Percentiles rank a stretch among this genome's conserved stretches.
Conservation (phyloP, 2,329 filamentous ascomycete genomes). For the Cladosporium sp. region DNA sequence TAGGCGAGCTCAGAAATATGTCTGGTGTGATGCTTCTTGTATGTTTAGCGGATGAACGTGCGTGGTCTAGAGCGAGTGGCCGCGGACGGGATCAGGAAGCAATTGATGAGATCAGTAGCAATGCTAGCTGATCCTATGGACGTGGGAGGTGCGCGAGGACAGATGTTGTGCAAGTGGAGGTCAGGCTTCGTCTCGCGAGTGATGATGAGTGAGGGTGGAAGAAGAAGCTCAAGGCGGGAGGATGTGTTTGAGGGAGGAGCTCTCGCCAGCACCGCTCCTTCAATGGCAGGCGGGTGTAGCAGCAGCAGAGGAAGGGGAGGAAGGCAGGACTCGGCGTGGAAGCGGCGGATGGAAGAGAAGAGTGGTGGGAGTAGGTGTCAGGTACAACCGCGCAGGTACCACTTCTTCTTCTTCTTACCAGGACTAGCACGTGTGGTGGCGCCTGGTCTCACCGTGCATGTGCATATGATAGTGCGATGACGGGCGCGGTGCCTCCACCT, state of each 20-base stretch:
- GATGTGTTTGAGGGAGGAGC: slow-evolving; percentile 1
- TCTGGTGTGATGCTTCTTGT: not conserved
- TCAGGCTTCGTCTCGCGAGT: not conserved
- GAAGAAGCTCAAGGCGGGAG: slow-evolving; percentile 4
- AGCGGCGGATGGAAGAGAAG: slow-evolving; percentile 8
- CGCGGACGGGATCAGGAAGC: not conserved
- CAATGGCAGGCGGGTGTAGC: not conserved
- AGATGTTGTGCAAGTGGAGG: not conserved
- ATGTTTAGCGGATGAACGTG: not conserved
- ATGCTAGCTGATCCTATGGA: slow-evolving; percentile 8
- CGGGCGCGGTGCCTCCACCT: slow-evolving; percentile 1
- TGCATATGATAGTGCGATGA: not conserved
- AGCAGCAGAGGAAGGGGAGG: not conserved
- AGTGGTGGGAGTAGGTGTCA: not conserved
- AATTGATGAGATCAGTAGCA: slow-evolving; percentile 5
- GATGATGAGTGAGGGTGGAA: not conserved
- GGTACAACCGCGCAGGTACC: slow-evolving; percentile 5
- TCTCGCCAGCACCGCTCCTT: slow-evolving; percentile 5
- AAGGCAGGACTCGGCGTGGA: not conserved
- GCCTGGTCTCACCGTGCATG: slow-evolving; percentile 7
- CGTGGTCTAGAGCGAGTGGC: not conserved
- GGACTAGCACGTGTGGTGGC: slow-evolving; percentile 2
- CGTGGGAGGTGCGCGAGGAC: not conserved
- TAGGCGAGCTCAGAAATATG: not conserved
- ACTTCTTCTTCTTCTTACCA: not conserved